phyloP scores from a whole-genome alignment of 2,329 filamentous ascomycete species.

The Exophiala bonariae region DNA sequence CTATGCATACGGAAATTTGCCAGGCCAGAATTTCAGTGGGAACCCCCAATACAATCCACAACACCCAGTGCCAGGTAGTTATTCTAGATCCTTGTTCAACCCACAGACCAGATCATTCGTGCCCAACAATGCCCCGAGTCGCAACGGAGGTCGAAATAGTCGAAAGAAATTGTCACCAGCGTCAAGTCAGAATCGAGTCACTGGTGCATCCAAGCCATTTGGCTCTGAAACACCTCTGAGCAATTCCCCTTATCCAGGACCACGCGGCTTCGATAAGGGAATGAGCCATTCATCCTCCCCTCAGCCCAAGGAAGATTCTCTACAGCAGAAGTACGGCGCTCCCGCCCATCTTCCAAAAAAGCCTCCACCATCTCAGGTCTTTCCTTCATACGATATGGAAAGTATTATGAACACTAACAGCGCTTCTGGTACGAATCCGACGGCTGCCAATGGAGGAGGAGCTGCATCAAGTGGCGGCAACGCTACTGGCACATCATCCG shows the following conservation, averaged over 20 bases:
- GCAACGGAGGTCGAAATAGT: constrained; percentile 35
- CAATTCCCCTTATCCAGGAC: constrained; percentile 1
- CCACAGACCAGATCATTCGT: constrained; percentile 92
- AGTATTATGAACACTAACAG: constrained; percentile 18
- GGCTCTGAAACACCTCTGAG: constrained; percentile 7
- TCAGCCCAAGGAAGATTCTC: constrained; percentile 24
- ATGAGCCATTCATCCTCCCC: constrained; percentile 9
- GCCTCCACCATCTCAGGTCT: constrained; percentile 45
- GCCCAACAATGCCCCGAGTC: constrained; percentile 54
- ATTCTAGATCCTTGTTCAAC: constrained; percentile 83
- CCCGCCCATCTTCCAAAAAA: constrained; percentile 51
- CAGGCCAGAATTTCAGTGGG: constrained; percentile 69
- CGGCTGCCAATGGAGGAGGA: not conserved
- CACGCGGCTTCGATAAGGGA: constrained; percentile 19
- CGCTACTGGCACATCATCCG: too few species aligned
- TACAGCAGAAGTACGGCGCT: constrained; percentile 48
- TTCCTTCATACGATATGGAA: constrained; percentile 42
- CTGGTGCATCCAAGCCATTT: constrained; percentile 26
- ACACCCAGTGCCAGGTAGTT: constrained; percentile 83
- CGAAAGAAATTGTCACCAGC: constrained; percentile 26
- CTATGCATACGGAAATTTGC: constrained; percentile 78
- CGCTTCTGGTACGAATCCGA: not conserved
- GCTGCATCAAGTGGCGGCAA: not conserved
- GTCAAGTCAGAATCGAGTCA: constrained; percentile 30
- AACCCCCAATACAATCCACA: constrained; percentile 42